Percentiles rank a stretch among this genome's conserved stretches.
Conservation (phyloP, 73 alveolate genomes). For the Uronychia setigera region DNA sequence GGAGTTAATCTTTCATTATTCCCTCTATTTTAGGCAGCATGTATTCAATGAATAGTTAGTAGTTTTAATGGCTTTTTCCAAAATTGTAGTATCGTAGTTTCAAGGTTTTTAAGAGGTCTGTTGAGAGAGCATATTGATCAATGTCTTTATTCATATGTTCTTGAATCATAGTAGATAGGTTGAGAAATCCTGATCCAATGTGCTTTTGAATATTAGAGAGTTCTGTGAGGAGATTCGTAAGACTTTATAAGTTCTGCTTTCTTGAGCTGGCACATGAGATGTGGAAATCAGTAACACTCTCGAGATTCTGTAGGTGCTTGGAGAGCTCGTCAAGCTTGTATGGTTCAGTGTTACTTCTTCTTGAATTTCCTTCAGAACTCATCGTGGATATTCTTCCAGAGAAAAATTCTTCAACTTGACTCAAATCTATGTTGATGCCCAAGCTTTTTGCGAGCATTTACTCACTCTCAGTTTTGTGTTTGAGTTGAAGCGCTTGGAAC, state of each 20-base stretch:
- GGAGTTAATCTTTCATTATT: slow-evolving; percentile 10
- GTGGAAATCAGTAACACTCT: background rate
- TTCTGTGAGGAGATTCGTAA: background rate
- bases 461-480: background rate
- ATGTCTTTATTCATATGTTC: background rate
- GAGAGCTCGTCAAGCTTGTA: too few species aligned
- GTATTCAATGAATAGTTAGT: background rate
- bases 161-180: slow-evolving; percentile 1
- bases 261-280: background rate
- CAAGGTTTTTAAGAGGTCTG: background rate
- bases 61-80: background rate
- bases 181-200: slow-evolving; percentile 1
- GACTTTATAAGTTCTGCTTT: background rate
- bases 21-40: background rate
- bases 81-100: background rate
- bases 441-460: background rate
- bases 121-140: background rate
- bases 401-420: background rate
- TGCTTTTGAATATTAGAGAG: background rate
- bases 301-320: too few species aligned
- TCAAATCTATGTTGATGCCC: background rate
- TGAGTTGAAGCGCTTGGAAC: background rate
- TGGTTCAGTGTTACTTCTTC: too few species aligned
- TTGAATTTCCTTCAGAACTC: too few species aligned
- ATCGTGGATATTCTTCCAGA: background rate